Conservation (phyloP, 352 stramenopile genomes). For the Phytopythium sindhum region DNA sequence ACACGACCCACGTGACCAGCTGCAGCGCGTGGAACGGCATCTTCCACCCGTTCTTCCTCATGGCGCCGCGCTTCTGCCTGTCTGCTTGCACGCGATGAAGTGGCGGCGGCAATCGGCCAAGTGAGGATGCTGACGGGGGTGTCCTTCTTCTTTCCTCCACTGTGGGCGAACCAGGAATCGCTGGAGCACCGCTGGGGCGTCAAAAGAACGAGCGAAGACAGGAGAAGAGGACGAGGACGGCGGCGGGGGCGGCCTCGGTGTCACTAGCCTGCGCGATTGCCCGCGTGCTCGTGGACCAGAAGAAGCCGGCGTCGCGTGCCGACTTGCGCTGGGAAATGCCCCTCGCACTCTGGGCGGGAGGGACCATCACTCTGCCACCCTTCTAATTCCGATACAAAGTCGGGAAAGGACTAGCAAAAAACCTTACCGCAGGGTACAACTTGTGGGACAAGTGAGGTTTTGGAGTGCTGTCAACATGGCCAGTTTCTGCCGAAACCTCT, state of each 20-base stretch:
- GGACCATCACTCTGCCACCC: background rate
- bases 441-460: background rate
- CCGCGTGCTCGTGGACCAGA: background rate
- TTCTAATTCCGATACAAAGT: background rate
- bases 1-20: slow-evolving; percentile 79
- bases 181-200: background rate
- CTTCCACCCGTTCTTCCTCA: slow-evolving; percentile 80
- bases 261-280: background rate
- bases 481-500: background rate
- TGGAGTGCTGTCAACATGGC: background rate
- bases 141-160: background rate
- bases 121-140: background rate
- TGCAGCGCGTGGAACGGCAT: slow-evolving; percentile 81
- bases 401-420: no score
- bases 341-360: background rate
- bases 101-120: background rate
- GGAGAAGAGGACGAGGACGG: background rate
- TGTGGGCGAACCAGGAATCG: background rate
- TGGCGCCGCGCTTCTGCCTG: slow-evolving; percentile 1
- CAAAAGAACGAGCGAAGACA: background rate
- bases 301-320: slow-evolving; percentile 3
- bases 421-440: background rate
- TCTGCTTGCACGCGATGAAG: background rate
- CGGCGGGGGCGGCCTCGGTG: background rate
- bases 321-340: background rate